Conservation (phyloP, 768 basidiomycete species). For the Asterophora parasitica region DNA sequence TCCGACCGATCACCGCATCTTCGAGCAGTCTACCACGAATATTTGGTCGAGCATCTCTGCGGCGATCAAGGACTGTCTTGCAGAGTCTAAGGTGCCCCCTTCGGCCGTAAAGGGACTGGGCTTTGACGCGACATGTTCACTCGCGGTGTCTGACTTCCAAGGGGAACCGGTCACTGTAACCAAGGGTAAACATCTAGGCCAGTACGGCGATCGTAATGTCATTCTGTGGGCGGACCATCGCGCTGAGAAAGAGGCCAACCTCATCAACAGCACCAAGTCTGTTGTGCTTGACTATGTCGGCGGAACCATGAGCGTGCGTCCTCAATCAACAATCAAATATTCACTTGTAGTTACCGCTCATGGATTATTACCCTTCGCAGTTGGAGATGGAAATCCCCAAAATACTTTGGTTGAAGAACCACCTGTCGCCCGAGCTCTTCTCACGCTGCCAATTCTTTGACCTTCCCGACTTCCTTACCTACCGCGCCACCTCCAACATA, state of each 20-base stretch:
- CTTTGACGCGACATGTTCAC: conserved; percentile 95
- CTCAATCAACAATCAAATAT: background rate
- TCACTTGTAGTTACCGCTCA: background rate
- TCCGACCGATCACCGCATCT: conserved; percentile 81
- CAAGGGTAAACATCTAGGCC: conserved; percentile 58
- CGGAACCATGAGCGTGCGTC: conserved; percentile 85
- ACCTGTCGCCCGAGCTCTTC: conserved; percentile 74
- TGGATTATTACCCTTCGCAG: conserved; percentile 30
- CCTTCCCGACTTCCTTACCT: conserved; percentile 94
- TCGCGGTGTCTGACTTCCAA: conserved; percentile 75
- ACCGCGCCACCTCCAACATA: conserved; percentile 73
- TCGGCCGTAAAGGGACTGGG: conserved; percentile 78
- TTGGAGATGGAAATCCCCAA: conserved; percentile 99
- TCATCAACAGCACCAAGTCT: conserved; percentile 83
- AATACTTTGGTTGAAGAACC: conserved; percentile 91
- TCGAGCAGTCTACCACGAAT: conserved; percentile 90
- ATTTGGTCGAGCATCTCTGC: conserved; percentile 75
- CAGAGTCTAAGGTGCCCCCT: conserved; percentile 49
- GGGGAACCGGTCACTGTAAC: conserved; percentile 77
- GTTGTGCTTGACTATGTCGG: conserved; percentile 92
- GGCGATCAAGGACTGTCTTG: conserved; percentile 60
- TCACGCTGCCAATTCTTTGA: conserved; percentile 79
- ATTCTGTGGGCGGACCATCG: conserved; percentile 97
- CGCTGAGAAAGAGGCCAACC: conserved; percentile 85
- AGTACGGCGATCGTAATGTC: conserved; percentile 73